Conservation (phyloP, 768 basidiomycete genomes). For the Mycena capillaripes region DNA sequence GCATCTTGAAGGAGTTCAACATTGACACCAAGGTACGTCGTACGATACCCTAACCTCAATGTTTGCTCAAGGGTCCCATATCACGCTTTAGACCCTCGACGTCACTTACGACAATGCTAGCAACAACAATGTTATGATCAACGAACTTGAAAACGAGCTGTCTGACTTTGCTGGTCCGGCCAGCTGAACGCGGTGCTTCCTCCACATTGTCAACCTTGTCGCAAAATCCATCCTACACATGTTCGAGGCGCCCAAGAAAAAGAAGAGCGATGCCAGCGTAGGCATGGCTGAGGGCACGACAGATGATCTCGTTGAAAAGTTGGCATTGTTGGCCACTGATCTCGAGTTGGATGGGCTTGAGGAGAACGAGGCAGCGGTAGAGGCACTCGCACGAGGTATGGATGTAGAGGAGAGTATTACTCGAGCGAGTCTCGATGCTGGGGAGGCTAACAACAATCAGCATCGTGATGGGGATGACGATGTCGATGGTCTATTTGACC, state of each 20-base stretch:
- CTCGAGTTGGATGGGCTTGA: background rate
- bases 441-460: background rate
- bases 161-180: background rate
- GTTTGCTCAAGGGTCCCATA: no score
- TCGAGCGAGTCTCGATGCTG: background rate
- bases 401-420: background rate
- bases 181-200: background rate
- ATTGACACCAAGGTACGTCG: no score
- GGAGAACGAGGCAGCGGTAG: background rate
- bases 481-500: background rate
- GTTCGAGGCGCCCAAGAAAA: background rate
- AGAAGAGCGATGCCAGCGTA: background rate
- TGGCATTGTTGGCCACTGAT: background rate
- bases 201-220: background rate
- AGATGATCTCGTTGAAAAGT: conserved; percentile 1
- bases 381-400: background rate
- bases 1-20: no score
- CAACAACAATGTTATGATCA: background rate
- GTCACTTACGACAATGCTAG: background rate
- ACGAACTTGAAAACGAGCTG: background rate
- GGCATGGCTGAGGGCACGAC: background rate
- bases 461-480: background rate
- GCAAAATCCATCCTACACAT: background rate
- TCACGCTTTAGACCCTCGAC: no score
- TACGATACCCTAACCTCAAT: no score